Evolutionary conservation across 345 rosid genomes (phyloP), one percentile per base, ranked within the genome.

Genomic region (Turritis glabra): DNA sequence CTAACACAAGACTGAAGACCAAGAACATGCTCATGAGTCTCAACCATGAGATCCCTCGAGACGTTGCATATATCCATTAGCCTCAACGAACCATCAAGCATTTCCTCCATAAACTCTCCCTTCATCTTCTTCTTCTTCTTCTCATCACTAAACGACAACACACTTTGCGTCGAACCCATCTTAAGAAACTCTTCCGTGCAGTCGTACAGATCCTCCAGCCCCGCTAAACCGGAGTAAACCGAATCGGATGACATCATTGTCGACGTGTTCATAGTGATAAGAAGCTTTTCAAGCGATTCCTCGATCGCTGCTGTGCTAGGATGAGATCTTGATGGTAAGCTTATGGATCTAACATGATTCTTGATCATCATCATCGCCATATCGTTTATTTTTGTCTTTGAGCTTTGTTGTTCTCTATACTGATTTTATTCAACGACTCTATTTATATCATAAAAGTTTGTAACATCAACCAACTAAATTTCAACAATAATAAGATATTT

Each of bases 251-350:
- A 66, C 7, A 82, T 64, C 12, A 80, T 15, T 15, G 57, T 38
- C 12, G 82, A 47, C 14, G 84, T 48, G 29, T 72, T 71, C 38
- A 76, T 87, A 76, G 58, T 70, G 14, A 61, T 35, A 33, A 78
- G 81, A 65, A 88, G 73, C 67, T 80, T 85, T 71, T 64, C 68
- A 15, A 88, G 81, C 82, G 80, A 84, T 37, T 87, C 90, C 72
- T 90, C 91, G 2, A 85, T 62, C 52, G 43, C 80, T 32, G 64
- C 37, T 19, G 88, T 85, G 53, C 72, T 78, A 14, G 96, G 97
- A 82, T 93, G 93, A 60, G 93, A 82, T 58, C 92, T 87, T 64
- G 91, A 80, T 50, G 94, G 90, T 64, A 90, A 84, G 81, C 96
- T 92, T 22, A 85, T 73, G 11, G 94, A 90, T 80, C 93, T 69